Percentiles rank a stretch among this genome's conserved stretches.
Conservation (phyloP, 306 rosid species). For the Aeschynomene evenia region DNA sequence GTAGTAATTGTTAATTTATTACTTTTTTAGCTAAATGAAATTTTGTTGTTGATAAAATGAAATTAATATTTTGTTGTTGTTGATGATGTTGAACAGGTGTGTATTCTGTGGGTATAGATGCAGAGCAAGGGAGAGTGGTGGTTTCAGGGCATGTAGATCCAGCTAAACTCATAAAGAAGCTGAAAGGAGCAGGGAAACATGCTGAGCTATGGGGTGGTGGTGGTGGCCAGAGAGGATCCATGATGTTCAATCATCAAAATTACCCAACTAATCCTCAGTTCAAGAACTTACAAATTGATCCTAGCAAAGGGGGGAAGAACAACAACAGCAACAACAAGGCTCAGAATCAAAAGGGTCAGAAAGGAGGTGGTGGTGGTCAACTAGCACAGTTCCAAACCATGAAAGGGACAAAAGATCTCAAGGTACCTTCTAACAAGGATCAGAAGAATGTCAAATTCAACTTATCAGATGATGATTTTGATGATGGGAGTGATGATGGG, state of each 20-base stretch:
- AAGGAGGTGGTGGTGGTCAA: constrained; percentile 38
- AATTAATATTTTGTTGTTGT: too few species aligned
- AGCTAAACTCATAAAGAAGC: constrained; percentile 58
- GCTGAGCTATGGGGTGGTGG: constrained; percentile 71
- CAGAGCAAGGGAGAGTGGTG: constrained; percentile 77
- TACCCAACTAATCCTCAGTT: constrained; percentile 55
- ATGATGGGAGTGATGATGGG: constrained; percentile 47
- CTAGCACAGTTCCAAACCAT: constrained; percentile 42
- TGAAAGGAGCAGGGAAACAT: constrained; percentile 72
- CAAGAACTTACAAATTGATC: constrained; percentile 54
- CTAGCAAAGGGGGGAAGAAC: constrained; percentile 51
- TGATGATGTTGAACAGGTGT: constrained; percentile 79
- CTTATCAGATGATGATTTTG: constrained; percentile 57
- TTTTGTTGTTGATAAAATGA: not conserved
- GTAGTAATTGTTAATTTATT: not conserved
- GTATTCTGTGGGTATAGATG: constrained; percentile 63
- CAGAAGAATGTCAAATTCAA: constrained; percentile 78
- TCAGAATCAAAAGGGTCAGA: constrained; percentile 58
- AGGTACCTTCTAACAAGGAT: constrained; percentile 36
- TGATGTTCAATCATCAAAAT: constrained; percentile 46
- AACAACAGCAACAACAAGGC: constrained; percentile 45
- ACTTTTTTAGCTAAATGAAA: not conserved
- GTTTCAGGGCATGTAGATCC: constrained; percentile 84
- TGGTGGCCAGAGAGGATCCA: constrained; percentile 39
- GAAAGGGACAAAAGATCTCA: constrained; percentile 47